Conservation (phyloP, 345 rosid species). For the Eutrema yunnanense region DNA sequence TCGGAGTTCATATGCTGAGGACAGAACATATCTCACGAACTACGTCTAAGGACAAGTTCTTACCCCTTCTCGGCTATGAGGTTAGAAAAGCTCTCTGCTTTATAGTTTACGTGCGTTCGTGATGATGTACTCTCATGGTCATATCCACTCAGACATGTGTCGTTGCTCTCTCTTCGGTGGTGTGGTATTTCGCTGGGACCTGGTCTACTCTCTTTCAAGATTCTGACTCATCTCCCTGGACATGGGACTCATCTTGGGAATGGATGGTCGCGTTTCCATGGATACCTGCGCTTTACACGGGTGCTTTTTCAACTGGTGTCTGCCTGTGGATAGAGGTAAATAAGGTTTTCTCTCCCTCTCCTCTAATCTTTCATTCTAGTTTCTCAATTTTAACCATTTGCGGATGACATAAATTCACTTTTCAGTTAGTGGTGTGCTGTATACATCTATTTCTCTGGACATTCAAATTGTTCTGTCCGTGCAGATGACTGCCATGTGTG, state of each 20-base stretch:
- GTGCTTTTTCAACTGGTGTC: conserved; percentile 50
- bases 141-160: background rate
- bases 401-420: background rate
- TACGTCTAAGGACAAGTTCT: conserved; percentile 39
- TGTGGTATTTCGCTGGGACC: background rate
- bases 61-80: conserved; percentile 31
- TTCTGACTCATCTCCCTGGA: conserved; percentile 37
- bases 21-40: conserved; percentile 53
- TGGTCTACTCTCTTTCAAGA: background rate
- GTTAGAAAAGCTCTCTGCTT: background rate
- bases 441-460: background rate
- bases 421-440: background rate
- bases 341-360: background rate
- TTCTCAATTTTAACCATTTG: background rate
- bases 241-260: conserved; percentile 41
- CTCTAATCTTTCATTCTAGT: background rate
- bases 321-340: conserved; percentile 68
- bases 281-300: conserved; percentile 59
- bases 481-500: conserved; percentile 56
- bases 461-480: background rate
- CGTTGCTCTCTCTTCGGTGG: background rate
- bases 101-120: background rate
- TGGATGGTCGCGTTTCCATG: conserved; percentile 54
- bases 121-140: background rate
- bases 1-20: conserved; percentile 62